A percentile compares a stretch with the other conserved stretches of the same genome.
Evolutionary conservation across 495 filamentous ascomycete genomes (phyloP).

Genomic region (Neurospora sp.): DNA sequence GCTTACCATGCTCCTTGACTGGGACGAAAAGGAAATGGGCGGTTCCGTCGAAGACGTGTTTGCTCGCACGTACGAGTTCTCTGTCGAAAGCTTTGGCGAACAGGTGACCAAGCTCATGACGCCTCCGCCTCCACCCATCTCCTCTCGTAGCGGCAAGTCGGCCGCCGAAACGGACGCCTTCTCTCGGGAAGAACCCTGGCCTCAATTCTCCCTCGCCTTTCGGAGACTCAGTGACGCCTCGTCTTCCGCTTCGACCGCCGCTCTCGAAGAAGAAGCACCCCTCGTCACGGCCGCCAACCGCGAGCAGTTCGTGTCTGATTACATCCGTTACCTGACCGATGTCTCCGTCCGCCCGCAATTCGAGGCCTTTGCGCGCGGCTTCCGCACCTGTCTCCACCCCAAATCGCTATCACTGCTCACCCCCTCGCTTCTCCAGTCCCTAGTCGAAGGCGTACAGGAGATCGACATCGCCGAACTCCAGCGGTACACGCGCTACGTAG

Average conservation of each 20-base stretch:
- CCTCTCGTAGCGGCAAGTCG: background rate
- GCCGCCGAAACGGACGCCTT: background rate
- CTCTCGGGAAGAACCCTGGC: slow-evolving; percentile 22
- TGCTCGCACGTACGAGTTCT: slow-evolving; percentile 73
- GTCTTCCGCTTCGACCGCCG: slow-evolving; percentile 18
- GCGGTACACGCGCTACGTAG: slow-evolving; percentile 62
- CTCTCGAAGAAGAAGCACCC: slow-evolving; percentile 35
- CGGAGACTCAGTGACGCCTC: slow-evolving; percentile 2
- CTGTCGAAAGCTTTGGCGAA: slow-evolving; percentile 56
- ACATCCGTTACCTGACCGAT: slow-evolving; percentile 75
- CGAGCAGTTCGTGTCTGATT: slow-evolving; percentile 70
- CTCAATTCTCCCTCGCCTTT: slow-evolving; percentile 23
- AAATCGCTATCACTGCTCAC: slow-evolving; percentile 63
- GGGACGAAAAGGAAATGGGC: slow-evolving; percentile 48
- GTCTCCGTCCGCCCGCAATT: slow-evolving; percentile 69
- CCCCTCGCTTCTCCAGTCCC: slow-evolving; percentile 54
- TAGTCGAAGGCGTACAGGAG: slow-evolving; percentile 72
- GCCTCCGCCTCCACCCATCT: background rate
- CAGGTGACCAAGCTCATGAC: slow-evolving; percentile 41
- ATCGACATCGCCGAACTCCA: slow-evolving; percentile 67
- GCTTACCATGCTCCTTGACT: slow-evolving; percentile 57
- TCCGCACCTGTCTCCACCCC: slow-evolving; percentile 61
- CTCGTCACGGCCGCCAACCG: slow-evolving; percentile 71
- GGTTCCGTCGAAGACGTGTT: slow-evolving; percentile 77
- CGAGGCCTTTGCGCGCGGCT: slow-evolving; percentile 72